phyloP scores from a whole-genome alignment of 176 grass and related monocot genomes.

The Avena atlantica region DNA sequence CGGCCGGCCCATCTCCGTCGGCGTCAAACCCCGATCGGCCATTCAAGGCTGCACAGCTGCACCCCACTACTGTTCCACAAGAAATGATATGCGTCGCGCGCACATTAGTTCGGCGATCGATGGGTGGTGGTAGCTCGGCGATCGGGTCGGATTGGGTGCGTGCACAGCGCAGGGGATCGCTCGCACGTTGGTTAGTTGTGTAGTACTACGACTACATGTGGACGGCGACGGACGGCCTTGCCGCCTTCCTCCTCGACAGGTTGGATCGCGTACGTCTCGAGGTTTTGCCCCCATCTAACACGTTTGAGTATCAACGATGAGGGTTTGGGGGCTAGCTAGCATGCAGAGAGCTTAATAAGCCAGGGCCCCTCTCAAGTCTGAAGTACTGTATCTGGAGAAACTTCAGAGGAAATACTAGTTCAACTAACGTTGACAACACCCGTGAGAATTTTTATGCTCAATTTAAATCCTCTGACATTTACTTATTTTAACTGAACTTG shows the following conservation, averaged over 20 bases:
- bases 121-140: not conserved
- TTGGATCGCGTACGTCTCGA: not conserved
- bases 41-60: constrained; percentile 27
- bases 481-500: too few relatives aligned
- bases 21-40: not conserved
- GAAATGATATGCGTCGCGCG: not conserved
- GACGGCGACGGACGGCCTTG: not conserved
- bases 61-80: not conserved
- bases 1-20: not conserved
- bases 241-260: not conserved
- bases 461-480: too few relatives aligned
- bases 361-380: not conserved
- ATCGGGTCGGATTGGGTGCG: constrained; percentile 7
- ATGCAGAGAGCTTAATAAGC: not conserved
- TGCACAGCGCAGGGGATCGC: constrained; percentile 2
- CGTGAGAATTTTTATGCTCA: not conserved
- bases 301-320: not conserved
- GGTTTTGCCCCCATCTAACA: not conserved
- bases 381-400: not conserved
- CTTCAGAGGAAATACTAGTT: not conserved
- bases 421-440: not conserved
- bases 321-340: too few relatives aligned
- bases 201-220: not conserved
- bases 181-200: not conserved
- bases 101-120: not conserved